Evolutionary conservation across 2,329 filamentous ascomycete species (phyloP).

Genomic region (Neopestalotiopsis rosae): DNA sequence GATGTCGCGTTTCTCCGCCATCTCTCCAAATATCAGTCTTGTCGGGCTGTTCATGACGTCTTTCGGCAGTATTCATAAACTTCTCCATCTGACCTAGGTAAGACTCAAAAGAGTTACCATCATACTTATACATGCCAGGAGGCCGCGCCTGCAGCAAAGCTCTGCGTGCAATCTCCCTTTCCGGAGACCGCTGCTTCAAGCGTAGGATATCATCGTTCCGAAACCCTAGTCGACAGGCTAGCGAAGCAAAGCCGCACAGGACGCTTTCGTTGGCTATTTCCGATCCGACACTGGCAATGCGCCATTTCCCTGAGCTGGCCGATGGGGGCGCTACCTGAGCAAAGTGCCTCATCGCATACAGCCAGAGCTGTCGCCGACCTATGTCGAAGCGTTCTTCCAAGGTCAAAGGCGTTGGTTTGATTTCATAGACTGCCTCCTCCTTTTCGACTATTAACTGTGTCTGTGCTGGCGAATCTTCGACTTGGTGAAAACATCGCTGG

Average conservation of each 20-base stretch:
- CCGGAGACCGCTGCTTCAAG: too few relatives aligned
- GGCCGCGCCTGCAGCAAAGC: too few relatives aligned
- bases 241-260: slow-evolving; percentile 7
- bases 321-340: background rate
- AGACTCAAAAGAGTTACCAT: too few relatives aligned
- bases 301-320: background rate
- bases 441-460: background rate
- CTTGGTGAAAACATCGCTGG: too few relatives aligned
- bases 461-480: too few relatives aligned
- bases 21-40: too few relatives aligned
- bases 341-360: slow-evolving; percentile 6
- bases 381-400: background rate
- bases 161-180: too few relatives aligned
- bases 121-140: too few relatives aligned
- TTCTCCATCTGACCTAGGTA: too few relatives aligned
- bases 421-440: background rate
- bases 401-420: background rate
- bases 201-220: background rate
- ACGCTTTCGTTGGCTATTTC: background rate
- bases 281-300: background rate
- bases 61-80: too few relatives aligned
- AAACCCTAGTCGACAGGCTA: background rate
- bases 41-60: too few relatives aligned
- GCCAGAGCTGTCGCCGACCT: slow-evolving; percentile 6
- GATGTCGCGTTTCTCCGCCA: too few relatives aligned